These are phyloP conservation scores for Endotrypanum monterogeii DNA, from an alignment of 208 protist genomes.

Conservation along the genomic window DNA sequence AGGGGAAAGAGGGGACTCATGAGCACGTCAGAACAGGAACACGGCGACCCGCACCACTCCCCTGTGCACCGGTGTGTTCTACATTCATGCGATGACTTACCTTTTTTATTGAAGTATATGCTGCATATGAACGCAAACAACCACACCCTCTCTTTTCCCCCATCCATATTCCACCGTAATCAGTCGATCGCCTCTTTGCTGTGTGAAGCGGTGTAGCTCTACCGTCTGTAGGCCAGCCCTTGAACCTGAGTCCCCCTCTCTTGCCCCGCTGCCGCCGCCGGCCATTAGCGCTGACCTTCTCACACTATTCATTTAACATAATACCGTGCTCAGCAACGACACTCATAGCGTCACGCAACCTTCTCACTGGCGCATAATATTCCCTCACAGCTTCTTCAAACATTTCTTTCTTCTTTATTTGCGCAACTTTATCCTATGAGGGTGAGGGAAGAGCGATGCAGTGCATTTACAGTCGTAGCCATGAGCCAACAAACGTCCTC, in stretches of 20 bases:
- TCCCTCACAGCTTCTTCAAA: too few relatives aligned
- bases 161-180: background rate
- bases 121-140: background rate
- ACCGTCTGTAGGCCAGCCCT: background rate
- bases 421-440: background rate
- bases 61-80: too few relatives aligned
- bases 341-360: background rate
- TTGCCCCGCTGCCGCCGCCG: background rate
- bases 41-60: background rate
- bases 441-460: slow-evolving; percentile 1
- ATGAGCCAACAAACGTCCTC: background rate
- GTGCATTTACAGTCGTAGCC: slow-evolving; percentile 13
- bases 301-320: background rate
- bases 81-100: background rate
- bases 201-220: too few relatives aligned
- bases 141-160: background rate
- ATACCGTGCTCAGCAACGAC: background rate
- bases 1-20: too few relatives aligned
- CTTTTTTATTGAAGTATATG: background rate
- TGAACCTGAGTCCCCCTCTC: background rate
- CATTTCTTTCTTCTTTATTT: background rate
- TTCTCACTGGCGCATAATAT: background rate
- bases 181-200: background rate
- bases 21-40: background rate
- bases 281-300: background rate